phyloP scores from a whole-genome alignment of 176 grass and related monocot genomes.

The Oryza glaberrima region DNA sequence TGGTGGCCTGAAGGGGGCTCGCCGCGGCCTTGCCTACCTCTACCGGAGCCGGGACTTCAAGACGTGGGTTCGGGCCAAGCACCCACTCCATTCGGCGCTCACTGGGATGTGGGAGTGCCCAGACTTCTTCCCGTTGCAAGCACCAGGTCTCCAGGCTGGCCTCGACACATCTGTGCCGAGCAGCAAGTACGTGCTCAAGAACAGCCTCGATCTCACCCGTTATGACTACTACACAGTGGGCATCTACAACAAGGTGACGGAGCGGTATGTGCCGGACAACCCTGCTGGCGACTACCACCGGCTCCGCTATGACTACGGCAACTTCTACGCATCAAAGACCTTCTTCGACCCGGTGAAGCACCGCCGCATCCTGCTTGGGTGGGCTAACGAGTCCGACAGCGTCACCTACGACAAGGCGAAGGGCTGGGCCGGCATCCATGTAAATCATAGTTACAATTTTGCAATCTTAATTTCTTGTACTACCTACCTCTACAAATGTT shows the following conservation, averaged over 20 bases:
- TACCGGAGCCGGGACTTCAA: slow-evolving; percentile 61
- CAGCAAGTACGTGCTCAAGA: slow-evolving; percentile 52
- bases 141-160: not conserved
- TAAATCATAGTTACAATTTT: not conserved
- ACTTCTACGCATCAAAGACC: slow-evolving; percentile 81
- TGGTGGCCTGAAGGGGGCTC: slow-evolving; percentile 30
- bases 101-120: slow-evolving; percentile 69
- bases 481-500: no score
- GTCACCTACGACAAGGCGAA: slow-evolving; percentile 40
- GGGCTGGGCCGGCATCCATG: slow-evolving; percentile 70
- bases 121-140: slow-evolving; percentile 50
- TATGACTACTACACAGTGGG: slow-evolving; percentile 26
- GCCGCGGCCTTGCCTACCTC: slow-evolving; percentile 18
- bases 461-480: no score
- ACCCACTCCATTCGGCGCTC: slow-evolving; percentile 46
- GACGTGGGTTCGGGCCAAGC: slow-evolving; percentile 49
- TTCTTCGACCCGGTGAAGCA: slow-evolving; percentile 63
- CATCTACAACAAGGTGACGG: not conserved
- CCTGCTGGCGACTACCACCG: slow-evolving; percentile 32
- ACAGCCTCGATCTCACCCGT: slow-evolving; percentile 41
- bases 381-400: slow-evolving; percentile 65
- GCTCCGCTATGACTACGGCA: slow-evolving; percentile 64
- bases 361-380: slow-evolving; percentile 57
- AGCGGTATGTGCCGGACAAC: slow-evolving; percentile 51
- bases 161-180: slow-evolving; percentile 25